These are phyloP conservation scores for Oenanthe sinensis DNA, from an alignment of 129 eudicot genomes.

Conservation along the genomic window DNA sequence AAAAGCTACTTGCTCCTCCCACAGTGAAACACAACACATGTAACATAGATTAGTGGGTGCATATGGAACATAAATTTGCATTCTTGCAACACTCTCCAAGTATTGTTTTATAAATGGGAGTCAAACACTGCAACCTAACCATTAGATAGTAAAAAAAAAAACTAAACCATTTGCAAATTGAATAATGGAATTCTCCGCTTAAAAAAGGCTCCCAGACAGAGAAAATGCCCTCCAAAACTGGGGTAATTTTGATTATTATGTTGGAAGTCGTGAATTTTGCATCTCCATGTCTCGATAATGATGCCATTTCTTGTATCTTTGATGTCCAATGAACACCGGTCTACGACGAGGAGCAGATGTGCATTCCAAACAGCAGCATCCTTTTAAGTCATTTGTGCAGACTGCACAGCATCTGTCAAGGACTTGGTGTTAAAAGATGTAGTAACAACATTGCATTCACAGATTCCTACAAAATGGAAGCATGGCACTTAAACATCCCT, in stretches of 20 bases:
- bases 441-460: not conserved
- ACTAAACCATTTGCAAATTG: not conserved
- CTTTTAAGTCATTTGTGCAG: conserved; percentile 59
- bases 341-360: conserved; percentile 71
- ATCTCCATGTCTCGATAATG: conserved; percentile 49
- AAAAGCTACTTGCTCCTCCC: too few species aligned
- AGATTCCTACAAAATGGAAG: not conserved
- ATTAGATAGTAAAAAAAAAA: not conserved
- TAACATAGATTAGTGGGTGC: not conserved
- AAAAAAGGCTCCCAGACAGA: not conserved
- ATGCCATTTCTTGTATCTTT: conserved; percentile 92
- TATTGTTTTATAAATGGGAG: not conserved
- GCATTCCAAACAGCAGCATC: conserved; percentile 72
- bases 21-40: not conserved
- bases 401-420: conserved; percentile 62
- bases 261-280: conserved; percentile 9
- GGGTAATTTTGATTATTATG: not conserved
- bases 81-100: not conserved
- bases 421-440: not conserved
- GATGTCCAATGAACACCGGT: conserved; percentile 59
- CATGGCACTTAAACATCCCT: not conserved
- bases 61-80: not conserved
- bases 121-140: not conserved
- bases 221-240: not conserved
- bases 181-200: not conserved